Conservation (phyloP, 2,329 filamentous ascomycete genomes). For the Neonectria magnoliae region DNA sequence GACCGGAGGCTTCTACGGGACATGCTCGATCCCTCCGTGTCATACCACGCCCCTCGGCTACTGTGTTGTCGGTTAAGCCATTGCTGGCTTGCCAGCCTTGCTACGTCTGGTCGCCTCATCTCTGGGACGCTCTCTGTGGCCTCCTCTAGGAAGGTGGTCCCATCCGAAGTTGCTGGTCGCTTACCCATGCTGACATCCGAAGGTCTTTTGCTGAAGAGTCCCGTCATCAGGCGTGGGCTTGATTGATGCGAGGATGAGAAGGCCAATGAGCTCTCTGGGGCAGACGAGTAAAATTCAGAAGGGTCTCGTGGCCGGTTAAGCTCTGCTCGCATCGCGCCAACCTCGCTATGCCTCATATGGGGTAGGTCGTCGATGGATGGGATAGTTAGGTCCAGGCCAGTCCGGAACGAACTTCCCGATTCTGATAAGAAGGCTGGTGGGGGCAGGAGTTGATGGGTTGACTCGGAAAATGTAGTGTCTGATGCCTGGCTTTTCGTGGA, state of each 20-base stretch:
- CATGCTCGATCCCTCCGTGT: conserved; percentile 33
- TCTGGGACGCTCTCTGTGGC: conserved; percentile 37
- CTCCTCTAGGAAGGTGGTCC: conserved; percentile 27
- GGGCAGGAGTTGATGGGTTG: conserved; percentile 46
- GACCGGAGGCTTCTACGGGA: conserved; percentile 38
- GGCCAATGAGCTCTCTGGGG: conserved; percentile 48
- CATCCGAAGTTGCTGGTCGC: conserved; percentile 1
- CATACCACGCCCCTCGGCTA: conserved; percentile 39
- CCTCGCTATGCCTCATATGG: conserved; percentile 34
- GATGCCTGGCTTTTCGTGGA: conserved; percentile 41
- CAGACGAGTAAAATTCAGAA: conserved; percentile 42
- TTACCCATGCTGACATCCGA: conserved; percentile 13
- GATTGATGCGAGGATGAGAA: conserved; percentile 44
- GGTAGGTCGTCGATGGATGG: conserved; percentile 43
- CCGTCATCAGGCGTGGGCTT: conserved; percentile 36
- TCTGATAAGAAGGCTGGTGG: conserved; percentile 43
- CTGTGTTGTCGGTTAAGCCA: conserved; percentile 24
- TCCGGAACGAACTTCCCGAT: conserved; percentile 40
- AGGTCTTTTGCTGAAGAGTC: conserved; percentile 18
- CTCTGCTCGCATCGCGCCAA: conserved; percentile 25
- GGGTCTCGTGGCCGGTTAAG: conserved; percentile 30
- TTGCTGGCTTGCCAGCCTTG: conserved; percentile 36
- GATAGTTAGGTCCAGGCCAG: conserved; percentile 42
- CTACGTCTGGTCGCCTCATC: conserved; percentile 38
- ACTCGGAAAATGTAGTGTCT: conserved; percentile 42